A percentile compares a stretch with the other conserved stretches of the same genome.
phyloP scores from a whole-genome alignment of 2,329 filamentous ascomycete genomes.

The Tolypocladium guangdongense region DNA sequence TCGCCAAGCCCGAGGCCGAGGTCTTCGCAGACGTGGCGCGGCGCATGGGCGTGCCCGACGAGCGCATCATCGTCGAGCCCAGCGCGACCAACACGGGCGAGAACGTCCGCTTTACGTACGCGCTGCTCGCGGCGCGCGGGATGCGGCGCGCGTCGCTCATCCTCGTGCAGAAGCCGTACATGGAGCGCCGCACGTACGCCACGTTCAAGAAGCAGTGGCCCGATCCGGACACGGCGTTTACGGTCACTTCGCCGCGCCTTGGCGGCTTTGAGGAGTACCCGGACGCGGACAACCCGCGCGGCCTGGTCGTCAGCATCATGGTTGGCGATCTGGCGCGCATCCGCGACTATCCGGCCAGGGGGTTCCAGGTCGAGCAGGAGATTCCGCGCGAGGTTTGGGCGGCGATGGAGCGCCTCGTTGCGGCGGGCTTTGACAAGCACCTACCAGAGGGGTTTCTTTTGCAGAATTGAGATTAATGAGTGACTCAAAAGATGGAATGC shows the following conservation, averaged over 20 bases:
- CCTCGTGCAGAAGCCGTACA: conserved; percentile 37
- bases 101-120: conserved; percentile 33
- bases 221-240: conserved; percentile 18
- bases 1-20: conserved; percentile 29
- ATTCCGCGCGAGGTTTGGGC: conserved; percentile 30
- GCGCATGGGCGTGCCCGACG: conserved; percentile 26
- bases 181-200: conserved; percentile 34
- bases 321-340: conserved; percentile 33
- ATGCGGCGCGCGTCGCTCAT: conserved; percentile 21
- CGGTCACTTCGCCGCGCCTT: conserved; percentile 29
- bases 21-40: conserved; percentile 30
- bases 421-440: conserved; percentile 26
- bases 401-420: conserved; percentile 28
- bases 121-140: conserved; percentile 17
- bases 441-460: conserved; percentile 14
- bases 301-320: conserved; percentile 32
- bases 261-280: conserved; percentile 27
- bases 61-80: conserved; percentile 27
- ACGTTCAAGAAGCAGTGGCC: conserved; percentile 37
- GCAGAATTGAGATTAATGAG: not conserved
- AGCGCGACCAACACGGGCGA: conserved; percentile 34
- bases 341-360: conserved; percentile 28
- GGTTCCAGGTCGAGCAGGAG: conserved; percentile 32
- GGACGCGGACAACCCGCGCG: conserved; percentile 27
- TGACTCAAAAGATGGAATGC: too few species aligned